phyloP scores from a whole-genome alignment of 495 filamentous ascomycete genomes.

The Penicillium mononematosum region DNA sequence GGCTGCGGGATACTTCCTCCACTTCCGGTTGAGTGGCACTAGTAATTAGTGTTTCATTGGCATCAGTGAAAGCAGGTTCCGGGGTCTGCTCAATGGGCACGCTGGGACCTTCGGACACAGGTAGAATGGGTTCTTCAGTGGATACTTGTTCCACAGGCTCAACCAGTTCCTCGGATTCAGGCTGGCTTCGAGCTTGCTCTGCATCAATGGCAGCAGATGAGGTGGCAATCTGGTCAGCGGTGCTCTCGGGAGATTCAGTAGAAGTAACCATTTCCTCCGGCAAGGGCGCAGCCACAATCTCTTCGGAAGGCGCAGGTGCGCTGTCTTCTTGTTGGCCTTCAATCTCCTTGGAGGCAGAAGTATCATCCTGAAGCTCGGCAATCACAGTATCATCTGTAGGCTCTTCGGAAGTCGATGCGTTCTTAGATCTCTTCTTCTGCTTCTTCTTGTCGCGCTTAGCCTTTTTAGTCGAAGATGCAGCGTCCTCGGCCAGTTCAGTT shows the following conservation, averaged over 20 bases:
- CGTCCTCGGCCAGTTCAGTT: constrained; percentile 14
- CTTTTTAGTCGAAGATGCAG: constrained; percentile 33
- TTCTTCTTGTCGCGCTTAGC: constrained; percentile 38
- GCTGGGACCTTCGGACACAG: neutral
- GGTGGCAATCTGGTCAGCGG: neutral
- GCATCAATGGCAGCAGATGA: neutral
- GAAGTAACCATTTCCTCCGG: neutral
- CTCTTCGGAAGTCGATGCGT: constrained; percentile 12
- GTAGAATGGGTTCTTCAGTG: neutral
- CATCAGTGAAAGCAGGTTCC: constrained; percentile 1
- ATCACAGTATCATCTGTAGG: neutral
- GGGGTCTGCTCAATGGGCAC: neutral
- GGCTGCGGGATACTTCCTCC: constrained; percentile 1
- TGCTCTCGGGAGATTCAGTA: neutral
- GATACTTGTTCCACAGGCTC: constrained; percentile 7
- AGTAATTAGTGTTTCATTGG: neutral
- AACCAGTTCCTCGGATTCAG: constrained; percentile 5
- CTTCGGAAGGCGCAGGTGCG: neutral
- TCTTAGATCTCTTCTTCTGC: constrained; percentile 39
- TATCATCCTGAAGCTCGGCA: neutral
- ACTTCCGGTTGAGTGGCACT: neutral
- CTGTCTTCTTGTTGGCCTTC: constrained; percentile 5
- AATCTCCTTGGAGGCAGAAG: neutral
- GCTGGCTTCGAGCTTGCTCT: constrained; percentile 5
- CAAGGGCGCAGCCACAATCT: neutral